Evolutionary conservation across 2,329 filamentous ascomycete genomes (phyloP).

Genomic region (Colletotrichum chrysophilum): DNA sequence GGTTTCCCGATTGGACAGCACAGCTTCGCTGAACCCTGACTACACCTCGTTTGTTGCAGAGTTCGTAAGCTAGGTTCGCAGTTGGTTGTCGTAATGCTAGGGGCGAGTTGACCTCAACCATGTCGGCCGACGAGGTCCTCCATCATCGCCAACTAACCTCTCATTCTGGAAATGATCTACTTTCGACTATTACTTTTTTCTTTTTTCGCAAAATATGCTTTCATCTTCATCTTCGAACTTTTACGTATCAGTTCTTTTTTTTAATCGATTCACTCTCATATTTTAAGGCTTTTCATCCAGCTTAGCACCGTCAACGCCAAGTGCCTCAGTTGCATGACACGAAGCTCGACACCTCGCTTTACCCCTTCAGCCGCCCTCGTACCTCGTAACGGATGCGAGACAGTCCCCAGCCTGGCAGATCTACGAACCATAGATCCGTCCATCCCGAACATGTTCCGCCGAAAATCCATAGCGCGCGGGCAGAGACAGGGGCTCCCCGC

Average conservation of each 20-base stretch:
- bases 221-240: rapidly evolving
- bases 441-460: not conserved
- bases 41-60: not conserved
- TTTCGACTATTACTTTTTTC: not conserved
- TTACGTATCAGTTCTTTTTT: too few species aligned
- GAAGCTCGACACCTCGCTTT: not conserved
- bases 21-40: not conserved
- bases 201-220: not conserved
- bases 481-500: not conserved
- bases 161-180: not conserved
- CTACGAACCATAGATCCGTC: not conserved
- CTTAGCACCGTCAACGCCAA: not conserved
- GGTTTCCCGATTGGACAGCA: not conserved
- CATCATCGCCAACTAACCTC: not conserved
- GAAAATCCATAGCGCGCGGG: not conserved
- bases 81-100: not conserved
- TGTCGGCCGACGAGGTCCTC: not conserved
- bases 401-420: not conserved
- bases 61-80: not conserved
- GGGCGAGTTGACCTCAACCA: not conserved
- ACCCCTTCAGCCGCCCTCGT: not conserved
- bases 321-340: not conserved
- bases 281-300: not conserved
- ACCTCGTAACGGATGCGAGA: not conserved
- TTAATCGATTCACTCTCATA: too few species aligned